A percentile compares a stretch with the other conserved stretches of the same genome.
Conservation (phyloP, 371 early-diverging fungal species). For the Coelomomyces lativittatus region DNA sequence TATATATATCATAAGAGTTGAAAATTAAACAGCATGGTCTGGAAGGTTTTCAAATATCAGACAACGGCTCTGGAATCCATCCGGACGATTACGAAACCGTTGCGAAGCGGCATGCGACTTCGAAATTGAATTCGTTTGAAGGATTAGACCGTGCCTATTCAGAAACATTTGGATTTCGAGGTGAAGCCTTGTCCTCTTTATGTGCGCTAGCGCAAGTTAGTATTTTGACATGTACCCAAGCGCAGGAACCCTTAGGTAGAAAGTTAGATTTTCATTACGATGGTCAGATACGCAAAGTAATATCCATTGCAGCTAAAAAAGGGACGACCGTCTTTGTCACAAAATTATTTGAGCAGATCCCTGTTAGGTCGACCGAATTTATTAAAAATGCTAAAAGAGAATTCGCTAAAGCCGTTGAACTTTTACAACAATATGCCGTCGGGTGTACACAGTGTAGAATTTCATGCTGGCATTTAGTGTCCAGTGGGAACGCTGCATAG, state of each 20-base stretch:
- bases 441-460: conserved; percentile 28
- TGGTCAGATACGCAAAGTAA: conserved; percentile 20
- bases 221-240: conserved; percentile 47
- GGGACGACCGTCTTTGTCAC: conserved; percentile 72
- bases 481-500: conserved; percentile 27
- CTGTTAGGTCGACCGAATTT: conserved; percentile 75
- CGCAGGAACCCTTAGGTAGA: conserved; percentile 30
- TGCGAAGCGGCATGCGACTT: conserved; percentile 59
- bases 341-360: conserved; percentile 63
- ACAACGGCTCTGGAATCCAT: conserved; percentile 69
- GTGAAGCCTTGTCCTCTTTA: conserved; percentile 64
- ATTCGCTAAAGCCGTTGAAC: conserved; percentile 49
- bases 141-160: conserved; percentile 37
- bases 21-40: conserved; percentile 60
- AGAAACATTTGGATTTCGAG: conserved; percentile 62
- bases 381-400: conserved; percentile 62
- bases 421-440: conserved; percentile 75
- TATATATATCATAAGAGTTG: conserved; percentile 30
- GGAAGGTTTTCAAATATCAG: conserved; percentile 53
- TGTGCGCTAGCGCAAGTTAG: conserved; percentile 43
- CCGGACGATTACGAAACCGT: conserved; percentile 13
- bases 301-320: conserved; percentile 5
- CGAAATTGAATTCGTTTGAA: conserved; percentile 49
- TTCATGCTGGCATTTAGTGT: conserved; percentile 10
- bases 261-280: conserved; percentile 46